Conservation (phyloP, 2,329 filamentous ascomycete species). For the Hymenoscyphus scutula region DNA sequence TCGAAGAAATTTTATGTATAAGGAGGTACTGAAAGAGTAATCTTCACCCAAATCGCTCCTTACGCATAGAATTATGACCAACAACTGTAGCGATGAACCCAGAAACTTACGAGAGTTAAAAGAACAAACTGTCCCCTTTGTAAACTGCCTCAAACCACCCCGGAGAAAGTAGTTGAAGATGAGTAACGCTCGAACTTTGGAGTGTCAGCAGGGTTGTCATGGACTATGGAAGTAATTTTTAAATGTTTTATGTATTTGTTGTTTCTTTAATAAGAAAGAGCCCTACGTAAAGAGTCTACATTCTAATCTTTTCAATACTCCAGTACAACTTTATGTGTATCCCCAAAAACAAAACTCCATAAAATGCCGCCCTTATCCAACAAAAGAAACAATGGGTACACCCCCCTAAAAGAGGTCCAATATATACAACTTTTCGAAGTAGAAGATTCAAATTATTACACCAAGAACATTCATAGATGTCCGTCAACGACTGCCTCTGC, state of each 20-base stretch:
- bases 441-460: neutral
- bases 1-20: too few species aligned
- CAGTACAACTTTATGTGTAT: neutral
- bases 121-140: too few species aligned
- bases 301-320: neutral
- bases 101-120: too few species aligned
- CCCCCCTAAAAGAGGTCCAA: neutral
- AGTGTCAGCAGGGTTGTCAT: too few species aligned
- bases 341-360: neutral
- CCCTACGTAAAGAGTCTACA: neutral
- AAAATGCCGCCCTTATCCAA: neutral
- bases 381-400: neutral
- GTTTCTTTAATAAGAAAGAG: neutral
- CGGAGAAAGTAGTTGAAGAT: too few species aligned
- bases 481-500: constrained; percentile 17
- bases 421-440: neutral
- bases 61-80: too few species aligned
- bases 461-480: neutral
- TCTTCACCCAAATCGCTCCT: too few species aligned
- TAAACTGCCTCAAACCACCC: too few species aligned
- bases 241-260: neutral
- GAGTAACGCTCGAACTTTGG: too few species aligned
- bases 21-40: too few species aligned
- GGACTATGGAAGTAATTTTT: neutral
- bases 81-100: too few species aligned